Evolutionary conservation across 306 rosid genomes (phyloP), one percentile per base, ranked within the genome.

Genomic region (Abrus pulchellus): DNA sequence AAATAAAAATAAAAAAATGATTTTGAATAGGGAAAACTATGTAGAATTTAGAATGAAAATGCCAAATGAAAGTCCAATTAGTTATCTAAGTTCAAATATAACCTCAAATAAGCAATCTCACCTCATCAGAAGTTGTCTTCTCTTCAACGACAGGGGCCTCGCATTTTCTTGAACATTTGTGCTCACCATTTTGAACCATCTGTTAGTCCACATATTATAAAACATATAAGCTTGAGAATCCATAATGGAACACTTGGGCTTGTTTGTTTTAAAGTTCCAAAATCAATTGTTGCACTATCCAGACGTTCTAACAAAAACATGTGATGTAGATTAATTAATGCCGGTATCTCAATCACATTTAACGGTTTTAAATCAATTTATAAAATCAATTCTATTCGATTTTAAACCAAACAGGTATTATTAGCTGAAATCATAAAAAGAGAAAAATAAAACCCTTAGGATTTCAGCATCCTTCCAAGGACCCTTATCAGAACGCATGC

Each of bases 401-500:
- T 20, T 20, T 20, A 20, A 20, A 20, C 20, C 20, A 20, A 20
- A 20, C 20, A 20, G 20, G 68, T 64, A 29, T 62, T 54, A 53
- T 68, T 9, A 74, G 20, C 28, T 13, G 57, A 84, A 61, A 49
- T 43, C 59, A 36, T 7, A 3, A 28, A 77, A 66, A 6, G 43
- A 76, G 56, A 76, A 45, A 6, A 2, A 50, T 10, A 64, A 57
- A 66, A 90, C 99, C 89, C 68, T 88, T 43, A 91, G 13, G 49
- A 94, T 85, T 44, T 86, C 89, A 12, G 66, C 68, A 73, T 94
- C 92, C 82, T 93, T 94, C 99, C 99, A 94, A 36, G 99, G 97
- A 63, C 97, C 99, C 85, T 90, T 94, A 64, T 94, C 97, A 72
- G 99, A 91, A 80, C 84, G 90, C 97, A 93, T 85, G 85, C 99